Conservation (phyloP, 352 stramenopile species). For the Phytophthora fragariae region DNA sequence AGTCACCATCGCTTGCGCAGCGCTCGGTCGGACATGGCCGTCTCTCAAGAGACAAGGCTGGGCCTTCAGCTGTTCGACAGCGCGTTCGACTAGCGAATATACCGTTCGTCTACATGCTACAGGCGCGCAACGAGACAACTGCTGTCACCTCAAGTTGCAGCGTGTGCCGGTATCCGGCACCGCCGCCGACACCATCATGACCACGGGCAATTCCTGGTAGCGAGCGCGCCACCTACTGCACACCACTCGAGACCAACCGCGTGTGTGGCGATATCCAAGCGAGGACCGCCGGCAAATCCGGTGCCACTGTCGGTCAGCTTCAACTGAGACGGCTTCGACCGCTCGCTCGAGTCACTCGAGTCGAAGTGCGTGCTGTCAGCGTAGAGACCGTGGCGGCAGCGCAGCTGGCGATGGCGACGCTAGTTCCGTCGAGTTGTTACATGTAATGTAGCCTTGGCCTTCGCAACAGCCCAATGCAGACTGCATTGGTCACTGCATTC, state of each 20-base stretch:
- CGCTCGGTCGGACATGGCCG: slow-evolving; percentile 18
- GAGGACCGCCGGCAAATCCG: slow-evolving; percentile 10
- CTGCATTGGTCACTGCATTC: neutral
- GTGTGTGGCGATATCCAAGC: neutral
- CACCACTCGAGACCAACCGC: neutral
- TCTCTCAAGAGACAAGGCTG: slow-evolving; percentile 15
- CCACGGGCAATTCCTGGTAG: neutral
- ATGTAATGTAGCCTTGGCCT: too few species aligned
- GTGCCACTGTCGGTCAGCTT: slow-evolving; percentile 28
- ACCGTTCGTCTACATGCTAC: slow-evolving; percentile 24
- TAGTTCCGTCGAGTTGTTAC: neutral
- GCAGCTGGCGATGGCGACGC: slow-evolving; percentile 1
- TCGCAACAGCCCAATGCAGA: too few species aligned
- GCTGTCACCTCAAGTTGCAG: neutral
- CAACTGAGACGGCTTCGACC: slow-evolving; percentile 29
- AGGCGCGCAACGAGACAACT: neutral
- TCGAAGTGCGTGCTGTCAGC: neutral
- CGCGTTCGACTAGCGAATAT: slow-evolving; percentile 25
- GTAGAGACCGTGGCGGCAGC: slow-evolving; percentile 6
- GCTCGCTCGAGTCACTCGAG: neutral
- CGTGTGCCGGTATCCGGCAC: neutral
- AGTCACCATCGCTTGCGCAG: slow-evolving; percentile 24
- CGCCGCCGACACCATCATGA: neutral
- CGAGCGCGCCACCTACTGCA: neutral
- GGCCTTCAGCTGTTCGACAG: slow-evolving; percentile 23